phyloP scores from a whole-genome alignment of 169 alveolate species.

The Amoebophrya sp. region DNA sequence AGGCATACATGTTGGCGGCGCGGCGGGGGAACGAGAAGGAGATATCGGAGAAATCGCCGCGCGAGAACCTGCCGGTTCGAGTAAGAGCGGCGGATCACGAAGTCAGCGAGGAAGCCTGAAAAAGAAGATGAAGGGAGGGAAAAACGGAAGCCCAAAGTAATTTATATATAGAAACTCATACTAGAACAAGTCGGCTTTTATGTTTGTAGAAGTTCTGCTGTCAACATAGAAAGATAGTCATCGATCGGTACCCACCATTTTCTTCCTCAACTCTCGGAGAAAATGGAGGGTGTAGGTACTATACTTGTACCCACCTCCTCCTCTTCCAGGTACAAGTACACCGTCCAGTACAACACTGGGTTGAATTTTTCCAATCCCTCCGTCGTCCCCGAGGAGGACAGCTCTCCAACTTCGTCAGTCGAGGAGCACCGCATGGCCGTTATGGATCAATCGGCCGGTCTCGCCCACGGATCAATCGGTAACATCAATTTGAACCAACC shows the following conservation, averaged over 20 bases:
- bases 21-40: too few relatives aligned
- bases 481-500: background rate
- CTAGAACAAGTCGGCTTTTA: background rate
- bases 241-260: background rate
- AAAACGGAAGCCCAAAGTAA: background rate
- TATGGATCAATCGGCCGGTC: background rate
- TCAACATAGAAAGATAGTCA: background rate
- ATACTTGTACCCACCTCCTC: background rate
- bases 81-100: too few relatives aligned
- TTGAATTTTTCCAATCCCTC: too few relatives aligned
- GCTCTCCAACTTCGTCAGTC: background rate
- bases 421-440: too few relatives aligned
- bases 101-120: background rate
- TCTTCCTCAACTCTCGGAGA: too few relatives aligned
- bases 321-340: background rate
- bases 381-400: background rate
- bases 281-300: too few relatives aligned
- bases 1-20: too few relatives aligned
- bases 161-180: too few relatives aligned
- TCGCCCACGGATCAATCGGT: background rate
- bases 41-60: too few relatives aligned
- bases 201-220: background rate
- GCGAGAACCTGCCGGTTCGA: too few relatives aligned
- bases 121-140: background rate
- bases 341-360: background rate